Base-by-base conservation (phyloP, 2,329 filamentous ascomycete species). In the Aspergillus unguis region DNA sequence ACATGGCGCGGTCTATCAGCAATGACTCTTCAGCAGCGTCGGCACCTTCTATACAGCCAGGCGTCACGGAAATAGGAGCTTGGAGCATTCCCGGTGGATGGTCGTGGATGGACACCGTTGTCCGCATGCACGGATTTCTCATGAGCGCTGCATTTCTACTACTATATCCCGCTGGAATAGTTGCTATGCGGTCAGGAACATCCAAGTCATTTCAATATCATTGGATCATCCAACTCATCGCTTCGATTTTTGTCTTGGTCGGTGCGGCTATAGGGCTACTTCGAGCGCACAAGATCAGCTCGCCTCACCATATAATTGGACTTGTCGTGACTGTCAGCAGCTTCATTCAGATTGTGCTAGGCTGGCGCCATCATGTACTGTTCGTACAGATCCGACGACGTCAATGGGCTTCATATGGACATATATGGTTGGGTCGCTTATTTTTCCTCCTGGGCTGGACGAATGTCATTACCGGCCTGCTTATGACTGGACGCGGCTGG, bases 361-460 rank as follows among this genome's bases (percentile, higher is more conserved):
- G 53, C 6, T 52, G 53, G 53, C 41, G 53, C 6, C 50, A 55
- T 31, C 53, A 55, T 35, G 31, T 50, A 27, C 29, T 48, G n/a
- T 55, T 55, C 26, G 35, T 55, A 9, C 44, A 31, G 9, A 45
- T 52, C n/a, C 43, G 36, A 27, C 44, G 23, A 5, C 53, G 53
- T 27, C 42, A 40, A 42, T 55, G 53, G 53, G 44, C 47, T 5
- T 55, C 53, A 7, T 37, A 55, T 26, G 45, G 44, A 3, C 53
- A 55, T 37, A 55, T 49, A 25, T 55, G 53, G 53, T 9, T 44
- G 0, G 53, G 49, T 5, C 41, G 53, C 23, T 6, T 43, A n/a
- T 45, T 52, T 28, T 27, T 55, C 28, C 26, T 55, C 7, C 33
- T 49, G 3, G 50, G 53, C 25, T 55, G 49, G 53, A 23, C 32